These are phyloP conservation scores for Eremomyces bilateralis DNA, from an alignment of 495 filamentous ascomycete species.

Conservation along the genomic window DNA sequence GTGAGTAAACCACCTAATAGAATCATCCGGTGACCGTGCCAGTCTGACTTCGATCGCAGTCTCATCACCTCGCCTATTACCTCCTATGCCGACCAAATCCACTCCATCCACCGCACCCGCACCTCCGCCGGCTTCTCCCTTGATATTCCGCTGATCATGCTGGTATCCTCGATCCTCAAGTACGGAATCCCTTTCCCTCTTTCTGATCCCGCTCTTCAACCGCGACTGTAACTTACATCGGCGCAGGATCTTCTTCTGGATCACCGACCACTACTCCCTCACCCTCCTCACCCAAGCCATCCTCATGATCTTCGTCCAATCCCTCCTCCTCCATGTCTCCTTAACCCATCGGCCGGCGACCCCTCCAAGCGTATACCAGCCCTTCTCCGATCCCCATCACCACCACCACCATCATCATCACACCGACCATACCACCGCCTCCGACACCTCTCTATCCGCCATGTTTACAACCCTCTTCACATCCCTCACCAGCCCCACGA, in stretches of 20 bases:
- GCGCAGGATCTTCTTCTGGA: slow-evolving; percentile 75
- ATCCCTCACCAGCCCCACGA: slow-evolving; percentile 13
- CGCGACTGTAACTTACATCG: slow-evolving; percentile 1
- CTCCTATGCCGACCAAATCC: slow-evolving; percentile 80
- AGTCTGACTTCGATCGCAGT: slow-evolving; percentile 7
- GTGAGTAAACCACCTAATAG: too few species aligned
- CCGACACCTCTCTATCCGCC: too few species aligned
- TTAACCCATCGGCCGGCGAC: slow-evolving; percentile 63
- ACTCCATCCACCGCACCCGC: slow-evolving; percentile 60
- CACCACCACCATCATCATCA: too few species aligned
- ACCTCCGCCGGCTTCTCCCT: slow-evolving; percentile 74
- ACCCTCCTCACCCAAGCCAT: slow-evolving; percentile 67
- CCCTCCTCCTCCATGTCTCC: slow-evolving; percentile 70
- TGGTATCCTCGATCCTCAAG: slow-evolving; percentile 80
- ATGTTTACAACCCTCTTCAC: too few species aligned
- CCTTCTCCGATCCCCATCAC: slow-evolving; percentile 34
- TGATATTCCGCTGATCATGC: slow-evolving; percentile 95
- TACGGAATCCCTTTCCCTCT: slow-evolving; percentile 20
- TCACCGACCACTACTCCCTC: slow-evolving; percentile 62
- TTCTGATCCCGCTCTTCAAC: neutral
- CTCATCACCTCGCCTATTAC: slow-evolving; percentile 66
- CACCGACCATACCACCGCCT: too few species aligned
- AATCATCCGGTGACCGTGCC: too few species aligned
- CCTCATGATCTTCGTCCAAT: slow-evolving; percentile 69
- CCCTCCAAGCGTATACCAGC: slow-evolving; percentile 12